Conservation (phyloP, 306 rosid genomes). For the Begonia loranthoides region DNA sequence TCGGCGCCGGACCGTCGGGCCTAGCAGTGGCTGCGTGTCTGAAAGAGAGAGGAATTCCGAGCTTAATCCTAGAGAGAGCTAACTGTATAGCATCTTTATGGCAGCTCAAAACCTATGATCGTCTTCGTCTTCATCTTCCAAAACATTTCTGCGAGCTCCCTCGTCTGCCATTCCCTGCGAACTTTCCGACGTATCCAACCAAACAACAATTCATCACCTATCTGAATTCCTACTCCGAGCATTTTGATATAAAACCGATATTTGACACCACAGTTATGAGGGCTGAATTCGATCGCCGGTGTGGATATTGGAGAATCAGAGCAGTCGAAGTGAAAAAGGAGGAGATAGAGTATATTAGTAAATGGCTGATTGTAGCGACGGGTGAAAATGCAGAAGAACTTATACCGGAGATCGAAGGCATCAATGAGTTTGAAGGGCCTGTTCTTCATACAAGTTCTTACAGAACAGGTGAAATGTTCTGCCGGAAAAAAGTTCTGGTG, state of each 20-base stretch:
- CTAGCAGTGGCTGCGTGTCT: constrained; percentile 88
- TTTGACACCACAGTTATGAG: constrained; percentile 40
- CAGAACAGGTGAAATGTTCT: constrained; percentile 53
- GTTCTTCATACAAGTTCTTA: constrained; percentile 55
- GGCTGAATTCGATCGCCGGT: constrained; percentile 37
- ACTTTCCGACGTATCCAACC: constrained; percentile 73
- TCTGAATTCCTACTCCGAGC: constrained; percentile 36
- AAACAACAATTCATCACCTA: constrained; percentile 65
- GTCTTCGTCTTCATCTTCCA: constrained; percentile 88
- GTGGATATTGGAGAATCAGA: constrained; percentile 41
- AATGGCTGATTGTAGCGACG: constrained; percentile 73
- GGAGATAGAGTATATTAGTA: constrained; percentile 31
- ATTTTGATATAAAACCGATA: constrained; percentile 38
- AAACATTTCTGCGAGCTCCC: constrained; percentile 79
- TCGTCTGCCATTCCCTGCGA: constrained; percentile 58
- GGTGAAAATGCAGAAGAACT: constrained; percentile 82
- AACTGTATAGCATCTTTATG: constrained; percentile 83
- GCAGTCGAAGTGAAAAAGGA: constrained; percentile 22
- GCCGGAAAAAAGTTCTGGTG: constrained; percentile 72
- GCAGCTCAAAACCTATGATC: constrained; percentile 74
- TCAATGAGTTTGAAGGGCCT: constrained; percentile 40
- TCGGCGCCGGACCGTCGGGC: constrained; percentile 97
- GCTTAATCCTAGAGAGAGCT: constrained; percentile 53
- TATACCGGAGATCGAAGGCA: constrained; percentile 57
- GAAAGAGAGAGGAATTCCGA: constrained; percentile 50